Conservation (phyloP, 2,329 filamentous ascomycete genomes). For the Sphaerulina vaccinii region DNA sequence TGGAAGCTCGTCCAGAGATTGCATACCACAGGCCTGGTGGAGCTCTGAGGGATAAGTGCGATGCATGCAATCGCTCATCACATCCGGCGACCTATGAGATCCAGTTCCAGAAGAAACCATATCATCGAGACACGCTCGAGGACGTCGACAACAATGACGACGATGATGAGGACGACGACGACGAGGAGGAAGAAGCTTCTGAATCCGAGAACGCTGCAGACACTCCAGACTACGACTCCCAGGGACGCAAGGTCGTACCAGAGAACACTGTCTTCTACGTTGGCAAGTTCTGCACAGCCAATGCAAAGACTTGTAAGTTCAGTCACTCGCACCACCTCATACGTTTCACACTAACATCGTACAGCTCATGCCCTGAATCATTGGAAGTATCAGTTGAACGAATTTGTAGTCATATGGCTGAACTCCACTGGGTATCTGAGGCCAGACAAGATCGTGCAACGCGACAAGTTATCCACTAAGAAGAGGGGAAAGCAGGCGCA, state of each 20-base stretch:
- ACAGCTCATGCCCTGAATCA: constrained; percentile 69
- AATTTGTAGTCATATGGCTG: constrained; percentile 66
- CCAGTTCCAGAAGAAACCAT: constrained; percentile 63
- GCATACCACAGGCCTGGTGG: constrained; percentile 39
- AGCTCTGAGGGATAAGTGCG: constrained; percentile 53
- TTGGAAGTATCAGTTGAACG: constrained; percentile 73
- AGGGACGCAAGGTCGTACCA: constrained; percentile 48
- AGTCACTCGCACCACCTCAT: constrained; percentile 53
- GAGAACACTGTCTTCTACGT: constrained; percentile 52
- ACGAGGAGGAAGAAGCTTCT: constrained; percentile 31
- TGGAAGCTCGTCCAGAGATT: constrained; percentile 65
- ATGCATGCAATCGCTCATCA: constrained; percentile 67
- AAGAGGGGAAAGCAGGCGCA: constrained; percentile 62
- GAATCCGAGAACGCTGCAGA: constrained; percentile 38
- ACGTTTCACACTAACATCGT: background rate
- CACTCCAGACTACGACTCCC: constrained; percentile 47
- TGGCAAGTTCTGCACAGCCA: constrained; percentile 49
- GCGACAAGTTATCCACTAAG: constrained; percentile 61
- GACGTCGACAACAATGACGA: constrained; percentile 61
- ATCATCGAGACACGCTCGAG: constrained; percentile 64
- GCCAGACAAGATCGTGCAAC: constrained; percentile 57
- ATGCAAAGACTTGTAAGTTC: constrained; percentile 1
- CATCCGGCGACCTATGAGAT: constrained; percentile 68
- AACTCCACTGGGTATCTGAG: constrained; percentile 57
- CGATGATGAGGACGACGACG: constrained; percentile 43